phyloP scores from a whole-genome alignment of 2,329 filamentous ascomycete genomes.

The Endocalyx cinctus region DNA sequence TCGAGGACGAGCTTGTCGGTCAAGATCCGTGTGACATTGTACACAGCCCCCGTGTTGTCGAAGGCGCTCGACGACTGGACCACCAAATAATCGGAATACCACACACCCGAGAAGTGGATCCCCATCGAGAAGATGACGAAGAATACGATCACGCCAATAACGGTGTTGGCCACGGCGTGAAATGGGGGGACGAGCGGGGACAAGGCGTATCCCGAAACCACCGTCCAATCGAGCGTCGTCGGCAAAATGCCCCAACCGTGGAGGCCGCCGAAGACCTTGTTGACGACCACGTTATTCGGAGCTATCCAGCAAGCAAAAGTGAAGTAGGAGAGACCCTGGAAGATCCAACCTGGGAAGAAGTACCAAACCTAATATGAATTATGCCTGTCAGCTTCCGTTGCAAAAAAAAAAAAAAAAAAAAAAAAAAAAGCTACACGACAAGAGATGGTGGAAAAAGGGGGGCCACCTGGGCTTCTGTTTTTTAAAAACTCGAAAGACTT shows the following conservation, averaged over 20 bases:
- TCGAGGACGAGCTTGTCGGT: conserved; percentile 53
- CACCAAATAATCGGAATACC: conserved; percentile 57
- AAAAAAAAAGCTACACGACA: too few relatives aligned
- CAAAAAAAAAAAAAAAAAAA: too few relatives aligned
- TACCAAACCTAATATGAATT: conserved; percentile 40
- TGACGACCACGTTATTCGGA: conserved; percentile 28
- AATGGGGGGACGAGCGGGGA: conserved; percentile 57
- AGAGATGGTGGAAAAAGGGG: too few relatives aligned
- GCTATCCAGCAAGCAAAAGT: conserved; percentile 52
- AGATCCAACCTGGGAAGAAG: conserved; percentile 47
- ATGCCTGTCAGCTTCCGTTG: too few relatives aligned
- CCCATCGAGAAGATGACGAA: conserved; percentile 54
- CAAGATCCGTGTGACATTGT: conserved; percentile 59
- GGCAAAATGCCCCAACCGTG: conserved; percentile 37
- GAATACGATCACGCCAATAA: conserved; percentile 51
- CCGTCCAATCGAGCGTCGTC: conserved; percentile 40
- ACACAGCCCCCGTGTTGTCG: conserved; percentile 57
- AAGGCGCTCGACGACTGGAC: conserved; percentile 57
- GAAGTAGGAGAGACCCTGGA: conserved; percentile 41
- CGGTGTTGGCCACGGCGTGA: conserved; percentile 56
- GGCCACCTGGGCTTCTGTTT: too few relatives aligned
- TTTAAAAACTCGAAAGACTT: too few relatives aligned
- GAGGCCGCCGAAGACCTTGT: conserved; percentile 26
- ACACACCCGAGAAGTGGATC: conserved; percentile 52
- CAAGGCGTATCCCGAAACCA: conserved; percentile 50